Conservation (phyloP, 257 asterid genomes). For the Ophiorrhiza pumila region DNA sequence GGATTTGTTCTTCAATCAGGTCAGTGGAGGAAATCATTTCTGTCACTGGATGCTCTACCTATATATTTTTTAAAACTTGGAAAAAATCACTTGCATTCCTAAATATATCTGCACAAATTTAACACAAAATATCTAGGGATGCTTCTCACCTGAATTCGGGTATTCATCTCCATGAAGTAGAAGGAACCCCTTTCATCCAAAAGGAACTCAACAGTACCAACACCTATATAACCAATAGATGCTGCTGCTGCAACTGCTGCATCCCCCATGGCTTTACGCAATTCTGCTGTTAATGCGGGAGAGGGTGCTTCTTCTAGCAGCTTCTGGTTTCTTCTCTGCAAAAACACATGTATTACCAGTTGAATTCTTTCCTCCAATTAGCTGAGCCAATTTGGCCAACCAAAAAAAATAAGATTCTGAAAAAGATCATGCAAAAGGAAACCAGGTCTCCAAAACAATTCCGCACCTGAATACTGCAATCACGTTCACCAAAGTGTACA, state of each 20-base stretch:
- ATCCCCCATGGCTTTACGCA: conserved; percentile 99
- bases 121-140: not conserved
- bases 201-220: conserved; percentile 94
- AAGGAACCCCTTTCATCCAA: conserved; percentile 95
- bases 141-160: conserved; percentile 86
- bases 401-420: not conserved
- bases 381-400: not conserved
- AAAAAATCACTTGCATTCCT: not conserved
- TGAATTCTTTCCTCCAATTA: not conserved
- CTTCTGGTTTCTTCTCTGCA: conserved; percentile 96
- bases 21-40: conserved; percentile 99
- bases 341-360: conserved; percentile 3
- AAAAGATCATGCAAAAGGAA: not conserved
- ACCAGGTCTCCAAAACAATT: not conserved
- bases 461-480: conserved; percentile 97
- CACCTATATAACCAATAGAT: conserved; percentile 93
- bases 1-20: conserved; percentile 93
- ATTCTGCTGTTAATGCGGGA: conserved; percentile 88
- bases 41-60: conserved; percentile 99
- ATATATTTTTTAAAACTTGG: conserved; percentile 17
- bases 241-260: conserved; percentile 99
- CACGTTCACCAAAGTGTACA: conserved; percentile 99
- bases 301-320: conserved; percentile 98
- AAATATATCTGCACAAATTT: conserved; percentile 11
- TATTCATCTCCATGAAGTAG: conserved; percentile 99